These are phyloP conservation scores for Dendrobium chrysotoxum DNA, from an alignment of 106 monocot species.

Conservation along the genomic window DNA sequence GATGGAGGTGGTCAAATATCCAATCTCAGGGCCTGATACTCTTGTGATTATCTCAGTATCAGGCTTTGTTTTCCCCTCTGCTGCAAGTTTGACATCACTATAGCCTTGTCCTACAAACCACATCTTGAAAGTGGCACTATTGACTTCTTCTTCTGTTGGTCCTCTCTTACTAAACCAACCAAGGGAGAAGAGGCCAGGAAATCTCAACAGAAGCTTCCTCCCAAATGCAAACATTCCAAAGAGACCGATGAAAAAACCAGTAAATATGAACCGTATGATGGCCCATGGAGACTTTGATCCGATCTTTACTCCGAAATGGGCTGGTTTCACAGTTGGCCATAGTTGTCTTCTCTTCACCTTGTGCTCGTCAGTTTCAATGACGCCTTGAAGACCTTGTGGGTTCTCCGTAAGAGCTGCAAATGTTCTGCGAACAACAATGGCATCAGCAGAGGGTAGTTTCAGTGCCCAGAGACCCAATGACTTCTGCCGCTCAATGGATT, in stretches of 20 bases:
- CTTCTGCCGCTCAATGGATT: slow-evolving; percentile 64
- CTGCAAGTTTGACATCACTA: slow-evolving; percentile 39
- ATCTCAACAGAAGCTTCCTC: slow-evolving; percentile 63
- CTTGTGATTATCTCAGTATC: slow-evolving; percentile 80
- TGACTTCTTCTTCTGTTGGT: slow-evolving; percentile 85
- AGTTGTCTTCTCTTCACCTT: slow-evolving; percentile 37
- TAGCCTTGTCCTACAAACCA: slow-evolving; percentile 86
- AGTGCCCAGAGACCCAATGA: slow-evolving; percentile 73
- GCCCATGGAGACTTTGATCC: slow-evolving; percentile 54
- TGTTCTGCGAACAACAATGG: slow-evolving; percentile 81
- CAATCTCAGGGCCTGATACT: slow-evolving; percentile 84
- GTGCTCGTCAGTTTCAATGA: slow-evolving; percentile 39
- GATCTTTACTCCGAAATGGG: slow-evolving; percentile 84
- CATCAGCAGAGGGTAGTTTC: slow-evolving; percentile 88
- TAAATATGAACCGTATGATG: slow-evolving; percentile 28
- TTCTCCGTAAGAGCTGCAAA: slow-evolving; percentile 55
- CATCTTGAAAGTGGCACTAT: slow-evolving; percentile 84
- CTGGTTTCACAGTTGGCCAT: slow-evolving; percentile 83
- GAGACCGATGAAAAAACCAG: slow-evolving; percentile 70
- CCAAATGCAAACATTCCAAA: slow-evolving; percentile 56
- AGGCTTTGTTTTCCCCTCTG: slow-evolving; percentile 33
- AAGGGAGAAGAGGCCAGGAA: slow-evolving; percentile 65
- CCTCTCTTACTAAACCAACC: slow-evolving; percentile 80
- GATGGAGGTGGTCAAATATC: slow-evolving; percentile 79
- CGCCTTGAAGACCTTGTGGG: slow-evolving; percentile 69